phyloP scores from a whole-genome alignment of 2,329 filamentous ascomycete genomes.

The Macrophomina pseudophaseolina region DNA sequence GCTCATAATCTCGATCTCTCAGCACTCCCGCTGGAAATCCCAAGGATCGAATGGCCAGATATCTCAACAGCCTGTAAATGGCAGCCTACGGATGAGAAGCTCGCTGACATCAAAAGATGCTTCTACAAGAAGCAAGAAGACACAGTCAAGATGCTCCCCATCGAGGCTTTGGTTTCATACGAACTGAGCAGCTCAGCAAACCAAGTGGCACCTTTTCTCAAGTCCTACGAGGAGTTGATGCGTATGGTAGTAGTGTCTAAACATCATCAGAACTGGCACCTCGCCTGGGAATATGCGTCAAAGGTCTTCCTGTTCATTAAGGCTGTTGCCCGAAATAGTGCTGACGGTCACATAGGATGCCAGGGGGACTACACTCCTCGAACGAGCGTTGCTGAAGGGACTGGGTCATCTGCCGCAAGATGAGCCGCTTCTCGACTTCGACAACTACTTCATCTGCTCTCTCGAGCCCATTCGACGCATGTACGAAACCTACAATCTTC shows the following conservation, averaged over 20 bases:
- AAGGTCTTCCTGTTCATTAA: neutral
- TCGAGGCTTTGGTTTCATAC: constrained; percentile 3
- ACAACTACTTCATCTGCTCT: neutral
- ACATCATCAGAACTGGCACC: neutral
- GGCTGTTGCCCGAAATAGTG: neutral
- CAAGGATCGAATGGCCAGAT: neutral
- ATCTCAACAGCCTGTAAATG: neutral
- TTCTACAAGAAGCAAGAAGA: neutral
- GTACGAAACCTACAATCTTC: neutral
- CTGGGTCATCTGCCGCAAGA: neutral
- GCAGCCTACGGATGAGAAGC: neutral
- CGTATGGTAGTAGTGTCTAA: neutral
- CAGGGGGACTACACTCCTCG: neutral
- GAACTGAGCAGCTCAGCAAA: neutral
- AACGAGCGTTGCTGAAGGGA: neutral
- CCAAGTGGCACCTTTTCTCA: neutral
- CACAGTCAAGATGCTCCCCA: neutral
- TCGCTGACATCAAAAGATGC: no score
- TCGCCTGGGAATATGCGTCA: neutral
- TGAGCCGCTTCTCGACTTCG: neutral
- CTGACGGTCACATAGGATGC: neutral
- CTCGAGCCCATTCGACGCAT: neutral
- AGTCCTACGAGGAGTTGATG: neutral
- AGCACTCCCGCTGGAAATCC: neutral
- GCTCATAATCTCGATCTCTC: neutral